Conservation (phyloP, 1,284 basidiomycete genomes). For the Trametes hirsuta region DNA sequence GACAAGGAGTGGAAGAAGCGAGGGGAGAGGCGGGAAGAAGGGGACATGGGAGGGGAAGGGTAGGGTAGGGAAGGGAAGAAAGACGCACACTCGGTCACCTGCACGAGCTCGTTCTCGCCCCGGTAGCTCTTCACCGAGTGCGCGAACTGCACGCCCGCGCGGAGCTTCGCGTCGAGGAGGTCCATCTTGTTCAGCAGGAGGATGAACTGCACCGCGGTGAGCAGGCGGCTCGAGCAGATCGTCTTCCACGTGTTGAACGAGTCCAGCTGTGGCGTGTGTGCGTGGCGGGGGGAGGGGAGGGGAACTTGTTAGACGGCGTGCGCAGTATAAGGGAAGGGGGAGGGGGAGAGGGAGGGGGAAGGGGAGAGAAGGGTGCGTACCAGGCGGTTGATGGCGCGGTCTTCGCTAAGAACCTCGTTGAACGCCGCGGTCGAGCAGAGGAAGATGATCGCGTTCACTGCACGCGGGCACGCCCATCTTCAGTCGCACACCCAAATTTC, state of each 20-base stretch:
- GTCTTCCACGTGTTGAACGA: constrained; percentile 63
- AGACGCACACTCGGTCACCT: constrained; percentile 50
- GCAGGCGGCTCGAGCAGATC: constrained; percentile 59
- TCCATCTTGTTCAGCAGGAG: constrained; percentile 69
- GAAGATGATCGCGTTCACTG: constrained; percentile 66
- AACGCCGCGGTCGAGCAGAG: constrained; percentile 69
- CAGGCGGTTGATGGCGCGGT: constrained; percentile 58
- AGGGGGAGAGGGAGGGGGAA: not conserved
- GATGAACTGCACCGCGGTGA: constrained; percentile 56
- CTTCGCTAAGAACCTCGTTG: constrained; percentile 64
- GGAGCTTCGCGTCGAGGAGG: constrained; percentile 56
- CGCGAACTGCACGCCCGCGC: constrained; percentile 52
- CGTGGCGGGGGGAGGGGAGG: no score
- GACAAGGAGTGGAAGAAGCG: not conserved
- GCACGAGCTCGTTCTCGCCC: constrained; percentile 49
- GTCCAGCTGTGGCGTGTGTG: constrained; percentile 44
- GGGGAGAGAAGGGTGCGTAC: constrained; percentile 35
- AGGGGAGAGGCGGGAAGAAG: no score
- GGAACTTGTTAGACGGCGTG: no score
- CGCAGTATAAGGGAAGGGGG: not conserved
- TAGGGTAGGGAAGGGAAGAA: no score
- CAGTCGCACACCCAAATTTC: not conserved
- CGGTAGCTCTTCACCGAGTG: constrained; percentile 59
- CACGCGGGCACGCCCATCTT: not conserved
- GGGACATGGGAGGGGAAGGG: no score